A percentile compares a stretch with the other conserved stretches of the same genome.
These are phyloP conservation scores for Albatrellus sp. DNA, from an alignment of 1,284 basidiomycete species.

Conservation along the genomic window DNA sequence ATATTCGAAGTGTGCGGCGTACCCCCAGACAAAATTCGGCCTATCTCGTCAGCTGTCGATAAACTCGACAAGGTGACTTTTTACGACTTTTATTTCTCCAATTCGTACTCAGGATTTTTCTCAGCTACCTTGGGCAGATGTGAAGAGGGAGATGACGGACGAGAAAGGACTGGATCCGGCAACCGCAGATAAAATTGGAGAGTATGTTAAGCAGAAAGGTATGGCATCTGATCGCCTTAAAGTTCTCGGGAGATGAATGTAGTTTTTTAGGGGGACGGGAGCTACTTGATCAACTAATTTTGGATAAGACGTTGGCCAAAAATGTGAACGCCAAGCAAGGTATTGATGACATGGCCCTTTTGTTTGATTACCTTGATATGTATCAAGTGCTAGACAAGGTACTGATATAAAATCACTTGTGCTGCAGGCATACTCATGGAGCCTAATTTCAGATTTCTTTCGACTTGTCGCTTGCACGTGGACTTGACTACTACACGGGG, in stretches of 20 bases:
- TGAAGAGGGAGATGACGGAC: constrained; percentile 91
- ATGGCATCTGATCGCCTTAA: neutral
- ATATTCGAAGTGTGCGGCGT: constrained; percentile 97
- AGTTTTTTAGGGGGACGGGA: constrained; percentile 53
- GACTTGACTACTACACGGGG: constrained; percentile 97
- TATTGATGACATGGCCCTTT: constrained; percentile 79
- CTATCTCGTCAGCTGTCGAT: constrained; percentile 96
- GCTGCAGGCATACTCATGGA: constrained; percentile 3
- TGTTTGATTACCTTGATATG: constrained; percentile 78
- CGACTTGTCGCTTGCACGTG: constrained; percentile 91
- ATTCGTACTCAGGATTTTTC: constrained; percentile 1
- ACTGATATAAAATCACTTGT: constrained; percentile 9
- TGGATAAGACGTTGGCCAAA: constrained; percentile 54
- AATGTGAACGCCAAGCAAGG: constrained; percentile 77
- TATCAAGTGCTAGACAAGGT: constrained; percentile 78
- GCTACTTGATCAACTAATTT: constrained; percentile 65
- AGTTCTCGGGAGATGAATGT: neutral
- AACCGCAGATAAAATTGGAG: constrained; percentile 89
- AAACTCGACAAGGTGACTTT: constrained; percentile 87
- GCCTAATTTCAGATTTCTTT: constrained; percentile 65
- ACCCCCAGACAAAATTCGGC: constrained; percentile 79
- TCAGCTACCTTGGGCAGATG: constrained; percentile 80
- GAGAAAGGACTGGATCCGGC: constrained; percentile 86
- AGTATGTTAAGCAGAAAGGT: constrained; percentile 95
- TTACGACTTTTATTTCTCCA: neutral